phyloP scores from a whole-genome alignment of 1,284 basidiomycete genomes.

The Hypsizygus ulmarius region DNA sequence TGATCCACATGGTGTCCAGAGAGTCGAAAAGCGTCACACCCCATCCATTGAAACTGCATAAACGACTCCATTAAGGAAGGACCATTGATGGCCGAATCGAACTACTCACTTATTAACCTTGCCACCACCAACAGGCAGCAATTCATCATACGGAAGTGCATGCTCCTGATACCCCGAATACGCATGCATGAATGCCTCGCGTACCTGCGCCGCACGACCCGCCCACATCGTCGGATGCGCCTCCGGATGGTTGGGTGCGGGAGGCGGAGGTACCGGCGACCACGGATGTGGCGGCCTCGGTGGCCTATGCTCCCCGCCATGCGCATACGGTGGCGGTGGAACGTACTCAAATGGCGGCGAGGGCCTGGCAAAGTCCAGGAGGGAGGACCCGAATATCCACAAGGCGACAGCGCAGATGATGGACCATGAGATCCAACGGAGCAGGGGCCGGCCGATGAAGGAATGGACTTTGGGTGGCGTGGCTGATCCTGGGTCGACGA shows the following conservation, averaged over 20 bases:
- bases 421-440: constrained; percentile 27
- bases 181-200: constrained; percentile 56
- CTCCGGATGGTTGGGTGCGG: neutral
- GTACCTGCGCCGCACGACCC: constrained; percentile 43
- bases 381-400: constrained; percentile 20
- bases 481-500: constrained; percentile 15
- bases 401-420: constrained; percentile 19
- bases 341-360: neutral
- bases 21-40: constrained; percentile 72
- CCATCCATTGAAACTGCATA: constrained; percentile 71
- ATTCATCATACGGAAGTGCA: constrained; percentile 60
- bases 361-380: constrained; percentile 1
- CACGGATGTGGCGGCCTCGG: constrained; percentile 10
- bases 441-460: constrained; percentile 19
- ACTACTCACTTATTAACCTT: constrained; percentile 35
- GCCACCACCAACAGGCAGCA: constrained; percentile 48
- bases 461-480: constrained; percentile 1
- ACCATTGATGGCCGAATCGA: neutral
- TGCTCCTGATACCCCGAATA: constrained; percentile 53
- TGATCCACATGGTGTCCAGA: constrained; percentile 72
- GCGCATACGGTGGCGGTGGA: constrained; percentile 4
- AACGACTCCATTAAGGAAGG: constrained; percentile 1
- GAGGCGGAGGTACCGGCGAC: constrained; percentile 3
- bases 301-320: neutral
- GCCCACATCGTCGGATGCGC: constrained; percentile 9